phyloP scores from a whole-genome alignment of 108 stramenopile species.

The Conticribra weissflogii region DNA sequence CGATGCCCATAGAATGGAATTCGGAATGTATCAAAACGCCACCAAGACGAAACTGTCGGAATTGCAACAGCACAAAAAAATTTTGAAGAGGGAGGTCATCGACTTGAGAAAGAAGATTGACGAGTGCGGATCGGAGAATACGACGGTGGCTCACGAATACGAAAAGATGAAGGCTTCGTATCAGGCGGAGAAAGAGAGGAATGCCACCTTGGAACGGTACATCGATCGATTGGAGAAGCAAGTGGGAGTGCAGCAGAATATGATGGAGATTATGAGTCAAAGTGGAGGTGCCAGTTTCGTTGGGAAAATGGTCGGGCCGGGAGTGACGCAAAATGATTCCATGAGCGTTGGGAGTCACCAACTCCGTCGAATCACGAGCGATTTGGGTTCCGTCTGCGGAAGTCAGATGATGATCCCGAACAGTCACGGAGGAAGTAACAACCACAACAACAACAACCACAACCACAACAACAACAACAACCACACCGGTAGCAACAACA shows the following conservation, averaged over 20 bases:
- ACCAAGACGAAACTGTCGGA: slow-evolving; percentile 72
- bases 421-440: not conserved
- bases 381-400: too few relatives aligned
- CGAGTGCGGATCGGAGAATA: slow-evolving; percentile 62
- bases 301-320: slow-evolving; percentile 47
- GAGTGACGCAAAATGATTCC: slow-evolving; percentile 31
- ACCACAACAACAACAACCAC: slow-evolving; percentile 4
- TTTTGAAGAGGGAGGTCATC: slow-evolving; percentile 88
- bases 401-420: too few relatives aligned
- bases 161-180: slow-evolving; percentile 52
- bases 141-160: slow-evolving; percentile 60
- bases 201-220: slow-evolving; percentile 72
- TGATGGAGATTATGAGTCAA: slow-evolving; percentile 89
- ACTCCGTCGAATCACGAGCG: slow-evolving; percentile 3
- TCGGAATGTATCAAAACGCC: slow-evolving; percentile 78
- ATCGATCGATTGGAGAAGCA: slow-evolving; percentile 85
- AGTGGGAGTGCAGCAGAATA: slow-evolving; percentile 87
- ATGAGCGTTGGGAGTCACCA: slow-evolving; percentile 32
- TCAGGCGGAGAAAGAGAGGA: slow-evolving; percentile 70
- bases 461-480: slow-evolving; percentile 7
- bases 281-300: slow-evolving; percentile 47
- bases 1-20: slow-evolving; percentile 77
- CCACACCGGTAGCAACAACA: too few relatives aligned
- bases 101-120: slow-evolving; percentile 79
- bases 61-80: slow-evolving; percentile 81